Base-by-base conservation (phyloP, 192 early-diverging fungal species). In the Spizellomyces punctatus region DNA sequence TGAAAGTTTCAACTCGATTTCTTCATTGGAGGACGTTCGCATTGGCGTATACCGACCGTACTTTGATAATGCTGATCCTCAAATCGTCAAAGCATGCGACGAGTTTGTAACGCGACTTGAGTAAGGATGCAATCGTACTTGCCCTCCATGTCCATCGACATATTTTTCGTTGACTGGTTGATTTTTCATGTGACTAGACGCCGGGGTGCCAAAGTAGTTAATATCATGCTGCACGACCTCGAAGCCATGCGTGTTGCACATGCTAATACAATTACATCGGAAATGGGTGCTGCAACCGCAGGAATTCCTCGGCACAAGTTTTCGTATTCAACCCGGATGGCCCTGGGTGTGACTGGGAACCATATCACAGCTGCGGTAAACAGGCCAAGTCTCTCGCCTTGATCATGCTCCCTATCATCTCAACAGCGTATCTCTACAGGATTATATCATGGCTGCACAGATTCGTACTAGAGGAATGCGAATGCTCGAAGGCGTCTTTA, bases 141-240 rank as follows among this genome's bases (percentile, higher is more conserved):
- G 50, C 1, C 4, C 17, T 12, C 4, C 50, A 54, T 54, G 0
- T n/a, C 1, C 27, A 36, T 3, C 27, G 27, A 3, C 27, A 36
- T 36, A 36, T 36, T 36, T 36, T 36, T 36, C 27, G 27, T 36
- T 36, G 27, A 36, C 27, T 36, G 27, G 27, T 36, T 36, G 27
- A 36, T 36, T 36, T 36, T 3, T 36, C 27, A 36, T 36, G n/a
- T 36, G 27, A 36, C 27, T 36, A 46, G 67, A 8, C n/a, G 73
- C 48, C 72, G 79, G 50, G 91, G 91, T 8, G 91, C 90, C 4
- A 76, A 74, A 4, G 49, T 93, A 41, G 83, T 91, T 5, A 83
- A 86, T 27, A 85, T 93, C 60, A 71, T 72, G 8, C 80, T 91
- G 60, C 86, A 86, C 5, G 83, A 90, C 45, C 72, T 93, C 10